These are phyloP conservation scores for Ophiobolus disseminans DNA, from an alignment of 2,329 filamentous ascomycete genomes.

Conservation along the genomic window DNA sequence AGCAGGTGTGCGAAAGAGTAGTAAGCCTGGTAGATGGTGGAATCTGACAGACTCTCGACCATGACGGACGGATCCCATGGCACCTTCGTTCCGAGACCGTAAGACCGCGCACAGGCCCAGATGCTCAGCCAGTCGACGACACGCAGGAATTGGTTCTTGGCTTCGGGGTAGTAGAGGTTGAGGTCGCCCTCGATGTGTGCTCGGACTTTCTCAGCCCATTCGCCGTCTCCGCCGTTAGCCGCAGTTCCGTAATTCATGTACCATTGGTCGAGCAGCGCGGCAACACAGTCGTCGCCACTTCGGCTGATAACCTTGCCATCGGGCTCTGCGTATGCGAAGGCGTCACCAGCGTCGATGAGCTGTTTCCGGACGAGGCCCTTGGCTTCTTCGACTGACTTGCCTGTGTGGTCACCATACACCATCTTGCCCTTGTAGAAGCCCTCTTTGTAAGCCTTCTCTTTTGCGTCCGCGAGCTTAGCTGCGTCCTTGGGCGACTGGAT, in stretches of 20 bases:
- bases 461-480: constrained; percentile 88
- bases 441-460: constrained; percentile 96
- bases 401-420: constrained; percentile 85
- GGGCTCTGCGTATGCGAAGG: constrained; percentile 93
- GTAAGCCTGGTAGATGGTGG: constrained; percentile 86
- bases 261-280: constrained; percentile 94
- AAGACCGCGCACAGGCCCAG: constrained; percentile 93
- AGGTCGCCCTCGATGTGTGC: constrained; percentile 63
- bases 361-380: constrained; percentile 84
- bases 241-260: constrained; percentile 87
- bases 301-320: constrained; percentile 86
- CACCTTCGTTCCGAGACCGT: constrained; percentile 89
- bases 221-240: constrained; percentile 69
- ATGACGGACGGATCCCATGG: constrained; percentile 92
- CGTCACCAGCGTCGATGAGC: constrained; percentile 77
- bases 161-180: constrained; percentile 75
- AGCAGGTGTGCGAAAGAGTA: constrained; percentile 69
- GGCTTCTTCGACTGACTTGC: constrained; percentile 82
- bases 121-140: constrained; percentile 84
- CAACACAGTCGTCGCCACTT: constrained; percentile 91
- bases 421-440: constrained; percentile 96
- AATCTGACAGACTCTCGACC: constrained; percentile 91
- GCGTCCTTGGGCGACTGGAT: constrained; percentile 96
- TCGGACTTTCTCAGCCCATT: constrained; percentile 75
- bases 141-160: constrained; percentile 71